Evolutionary conservation across 2,329 filamentous ascomycete genomes (phyloP), one percentile per base, ranked within the genome.

Genomic region (Septoria linicola): DNA sequence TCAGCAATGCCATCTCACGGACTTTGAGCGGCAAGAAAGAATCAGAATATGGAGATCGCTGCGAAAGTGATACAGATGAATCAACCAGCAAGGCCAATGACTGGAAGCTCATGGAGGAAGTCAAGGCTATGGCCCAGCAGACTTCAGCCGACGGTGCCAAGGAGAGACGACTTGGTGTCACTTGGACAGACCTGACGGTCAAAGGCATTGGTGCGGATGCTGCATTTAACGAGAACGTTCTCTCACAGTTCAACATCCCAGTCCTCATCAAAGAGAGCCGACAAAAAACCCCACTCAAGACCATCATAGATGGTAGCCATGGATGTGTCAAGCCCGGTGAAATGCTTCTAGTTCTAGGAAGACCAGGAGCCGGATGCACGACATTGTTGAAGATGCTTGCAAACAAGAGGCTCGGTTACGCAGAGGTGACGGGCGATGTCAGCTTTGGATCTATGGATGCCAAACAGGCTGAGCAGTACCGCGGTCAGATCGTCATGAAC

Each of bases 371-470:
- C 31, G 64, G 64, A 16, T 89, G 86, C 65, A 87, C 85, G 0
- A 86, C 85, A 0, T 74, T 89, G 13, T 73, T 90, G 39, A 89
- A 86, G 61, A 75, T 86, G 60, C 73, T 89, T 4, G 76, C 83
- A 43, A 89, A 89, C 61, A 77, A 80, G 49, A 72, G 84, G 31
- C 51, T 58, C n/a, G 65, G 64, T 10, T 68, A 66, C 35, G 59
- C 63, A 11, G 60, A 63, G 27, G 71, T 87, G 20, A 76, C 72
- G 21, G 81, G 81, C 37, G 78, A 87, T 30, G 76, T 87, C 2
- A 70, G 72, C 17, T 85, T 79, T 59, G 83, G 78, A 1, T 68
- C 70, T 0, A 67, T 80, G 65, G 67, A 41, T 63, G 66, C 48
- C 47, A 65, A 68, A 35, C 70, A 75, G 62, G 67, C 70, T 16